These are phyloP conservation scores for Ophiosphaerella narmari DNA, from an alignment of 2,329 filamentous ascomycete species.

Conservation along the genomic window DNA sequence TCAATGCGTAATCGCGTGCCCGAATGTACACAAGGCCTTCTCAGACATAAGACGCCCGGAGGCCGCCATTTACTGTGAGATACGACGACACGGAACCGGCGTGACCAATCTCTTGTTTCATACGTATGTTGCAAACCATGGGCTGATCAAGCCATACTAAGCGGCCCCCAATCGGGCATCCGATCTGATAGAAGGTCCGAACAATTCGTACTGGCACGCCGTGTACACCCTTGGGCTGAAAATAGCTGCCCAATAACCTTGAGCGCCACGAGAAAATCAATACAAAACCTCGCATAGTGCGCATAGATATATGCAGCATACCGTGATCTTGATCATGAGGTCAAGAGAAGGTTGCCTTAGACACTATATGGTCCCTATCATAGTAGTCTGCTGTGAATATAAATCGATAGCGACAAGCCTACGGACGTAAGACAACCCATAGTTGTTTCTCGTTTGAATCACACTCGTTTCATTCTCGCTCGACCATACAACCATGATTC, in stretches of 20 bases:
- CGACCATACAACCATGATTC: conserved; percentile 15
- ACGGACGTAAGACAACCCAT: too few relatives aligned
- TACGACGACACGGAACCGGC: too few relatives aligned
- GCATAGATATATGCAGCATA: not conserved
- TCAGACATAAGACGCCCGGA: too few relatives aligned
- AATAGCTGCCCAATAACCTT: conserved; percentile 20
- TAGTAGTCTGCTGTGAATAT: too few relatives aligned
- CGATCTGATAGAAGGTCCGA: not conserved
- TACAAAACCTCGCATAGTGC: conserved; percentile 10
- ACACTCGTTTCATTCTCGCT: conserved; percentile 3
- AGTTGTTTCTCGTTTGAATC: not conserved
- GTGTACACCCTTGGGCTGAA: conserved; percentile 16
- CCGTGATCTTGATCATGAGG: not conserved
- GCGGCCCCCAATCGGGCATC: not conserved
- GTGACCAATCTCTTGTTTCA: too few relatives aligned
- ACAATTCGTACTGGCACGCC: conserved; percentile 11
- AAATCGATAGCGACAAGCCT: too few relatives aligned
- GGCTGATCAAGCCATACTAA: conserved; percentile 1
- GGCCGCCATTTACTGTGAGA: too few relatives aligned
- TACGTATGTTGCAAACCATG: not conserved
- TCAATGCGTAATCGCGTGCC: not conserved
- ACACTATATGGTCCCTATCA: not conserved
- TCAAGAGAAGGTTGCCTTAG: not conserved
- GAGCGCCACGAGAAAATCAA: conserved; percentile 7
- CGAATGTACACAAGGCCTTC: too few relatives aligned